phyloP scores from a whole-genome alignment of 768 basidiomycete species.

The Rhodocollybia butyracea region DNA sequence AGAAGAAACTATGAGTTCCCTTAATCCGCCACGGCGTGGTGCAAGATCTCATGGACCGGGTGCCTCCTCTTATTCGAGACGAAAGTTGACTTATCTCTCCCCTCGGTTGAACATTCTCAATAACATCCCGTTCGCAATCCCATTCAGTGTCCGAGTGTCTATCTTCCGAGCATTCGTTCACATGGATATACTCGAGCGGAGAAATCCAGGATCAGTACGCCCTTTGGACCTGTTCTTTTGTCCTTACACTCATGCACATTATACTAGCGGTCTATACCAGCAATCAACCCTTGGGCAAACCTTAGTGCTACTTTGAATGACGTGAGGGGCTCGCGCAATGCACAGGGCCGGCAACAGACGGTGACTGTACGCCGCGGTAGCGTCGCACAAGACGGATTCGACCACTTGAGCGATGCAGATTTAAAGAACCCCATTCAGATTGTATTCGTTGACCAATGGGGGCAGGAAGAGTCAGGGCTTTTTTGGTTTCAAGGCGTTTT shows the following conservation, averaged over 20 bases:
- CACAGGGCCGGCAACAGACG: conserved; percentile 22
- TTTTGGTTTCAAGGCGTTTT: background rate
- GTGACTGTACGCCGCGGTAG: conserved; percentile 67
- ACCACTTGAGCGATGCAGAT: conserved; percentile 71
- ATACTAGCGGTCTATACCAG: background rate
- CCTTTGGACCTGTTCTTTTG: background rate
- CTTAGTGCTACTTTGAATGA: background rate
- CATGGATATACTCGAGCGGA: background rate
- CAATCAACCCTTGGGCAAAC: background rate
- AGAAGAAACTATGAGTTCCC: background rate
- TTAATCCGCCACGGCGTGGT: background rate
- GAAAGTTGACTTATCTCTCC: conserved; percentile 70
- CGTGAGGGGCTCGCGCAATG: background rate
- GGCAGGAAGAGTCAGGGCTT: conserved; percentile 70
- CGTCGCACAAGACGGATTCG: conserved; percentile 91
- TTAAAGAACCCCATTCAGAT: conserved; percentile 85
- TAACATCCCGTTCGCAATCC: conserved; percentile 94
- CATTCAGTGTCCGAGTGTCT: conserved; percentile 86
- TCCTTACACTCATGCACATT: background rate
- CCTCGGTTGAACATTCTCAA: conserved; percentile 89
- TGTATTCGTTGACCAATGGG: conserved; percentile 89
- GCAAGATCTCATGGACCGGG: background rate
- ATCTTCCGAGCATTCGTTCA: conserved; percentile 85
- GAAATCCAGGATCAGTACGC: background rate
- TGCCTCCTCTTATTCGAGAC: conserved; percentile 33